These are phyloP conservation scores for Kodamaea ohmeri DNA, from an alignment of 1,139 yeast genomes.

Conservation along the genomic window DNA sequence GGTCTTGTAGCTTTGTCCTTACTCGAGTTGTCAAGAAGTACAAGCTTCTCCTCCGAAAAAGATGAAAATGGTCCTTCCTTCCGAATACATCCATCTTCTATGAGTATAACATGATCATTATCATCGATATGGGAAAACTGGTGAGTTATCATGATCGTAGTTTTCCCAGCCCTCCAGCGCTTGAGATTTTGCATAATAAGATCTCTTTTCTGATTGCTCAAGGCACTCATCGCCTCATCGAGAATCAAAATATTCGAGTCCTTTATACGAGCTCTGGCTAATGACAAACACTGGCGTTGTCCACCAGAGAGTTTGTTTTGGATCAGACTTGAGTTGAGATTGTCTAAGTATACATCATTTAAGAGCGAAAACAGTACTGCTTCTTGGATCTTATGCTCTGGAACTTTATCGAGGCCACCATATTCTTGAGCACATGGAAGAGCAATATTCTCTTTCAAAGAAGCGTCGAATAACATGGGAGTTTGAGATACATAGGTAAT, in stretches of 20 bases:
- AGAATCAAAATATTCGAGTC: constrained; percentile 71
- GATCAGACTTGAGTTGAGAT: neutral
- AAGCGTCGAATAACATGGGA: constrained; percentile 60
- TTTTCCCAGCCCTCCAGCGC: constrained; percentile 61
- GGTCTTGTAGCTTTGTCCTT: constrained; percentile 1
- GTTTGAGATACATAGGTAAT: constrained; percentile 73
- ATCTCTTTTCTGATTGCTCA: constrained; percentile 54
- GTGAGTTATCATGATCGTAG: constrained; percentile 82
- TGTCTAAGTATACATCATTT: constrained; percentile 28
- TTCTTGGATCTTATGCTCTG: constrained; percentile 17
- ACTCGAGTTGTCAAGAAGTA: constrained; percentile 16
- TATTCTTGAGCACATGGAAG: constrained; percentile 9
- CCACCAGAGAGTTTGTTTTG: constrained; percentile 76
- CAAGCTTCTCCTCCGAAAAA: constrained; percentile 8
- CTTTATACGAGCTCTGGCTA: constrained; percentile 77
- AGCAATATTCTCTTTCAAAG: constrained; percentile 62
- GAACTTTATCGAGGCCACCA: neutral
- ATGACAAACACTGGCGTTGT: constrained; percentile 74
- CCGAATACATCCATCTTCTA: constrained; percentile 58
- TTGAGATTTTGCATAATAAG: constrained; percentile 49
- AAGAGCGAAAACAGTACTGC: constrained; percentile 57
- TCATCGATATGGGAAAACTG: constrained; percentile 55
- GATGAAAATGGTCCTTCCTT: constrained; percentile 23
- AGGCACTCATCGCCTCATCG: constrained; percentile 84
- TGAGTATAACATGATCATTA: constrained; percentile 53